Base-by-base conservation (phyloP, 148 eudicot species). In the Tetragonia tetragonoides region DNA sequence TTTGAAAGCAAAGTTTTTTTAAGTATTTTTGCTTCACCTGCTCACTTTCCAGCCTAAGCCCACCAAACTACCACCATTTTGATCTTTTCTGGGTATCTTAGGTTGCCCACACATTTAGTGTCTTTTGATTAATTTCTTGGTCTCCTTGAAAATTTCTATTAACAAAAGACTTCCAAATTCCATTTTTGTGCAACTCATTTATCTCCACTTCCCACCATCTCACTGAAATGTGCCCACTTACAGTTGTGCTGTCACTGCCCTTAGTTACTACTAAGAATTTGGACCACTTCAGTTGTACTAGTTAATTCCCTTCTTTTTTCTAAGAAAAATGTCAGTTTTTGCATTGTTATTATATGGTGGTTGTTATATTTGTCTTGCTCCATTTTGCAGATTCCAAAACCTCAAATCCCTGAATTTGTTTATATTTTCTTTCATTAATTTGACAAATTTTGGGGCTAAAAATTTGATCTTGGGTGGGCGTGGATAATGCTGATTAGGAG, bases 401-500 rank as follows among this genome's bases (percentile, higher is more conserved):
- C 65, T 59, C 64, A 74, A 62, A 56, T 57, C 40, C 40, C 73
- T 46, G 41, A 34, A 44, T 5, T 7, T 28, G 14, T 28, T 51
- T 60, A 17, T 24, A 14, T 37, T 53, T 47, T 18, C 11, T 53
- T 47, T 18, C 11, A 10, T 8, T 38, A 18, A 23, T 46, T 24
- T 16, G n/a, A 20, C 63, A 41, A 66, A 56, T 51, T 72, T 66
- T 71, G 76, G 16, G 59, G 57, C 42, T 39, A 16, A 38, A 73
- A 67, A 74, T 78, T 76, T 79, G 91, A 88, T 90, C 84, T 81
- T 74, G 85, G 66, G 18, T 63, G 72, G 71, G 38, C 12, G 40
- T 76, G 54, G 76, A 86, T 87, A 86, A 90, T 93, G 92, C 85
- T 74, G 86, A 78, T 79, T 80, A 75, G 77, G 60, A 60, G 64